Evolutionary conservation across 2,329 filamentous ascomycete species (phyloP).

Genomic region (Tolypocladium paradoxum): DNA sequence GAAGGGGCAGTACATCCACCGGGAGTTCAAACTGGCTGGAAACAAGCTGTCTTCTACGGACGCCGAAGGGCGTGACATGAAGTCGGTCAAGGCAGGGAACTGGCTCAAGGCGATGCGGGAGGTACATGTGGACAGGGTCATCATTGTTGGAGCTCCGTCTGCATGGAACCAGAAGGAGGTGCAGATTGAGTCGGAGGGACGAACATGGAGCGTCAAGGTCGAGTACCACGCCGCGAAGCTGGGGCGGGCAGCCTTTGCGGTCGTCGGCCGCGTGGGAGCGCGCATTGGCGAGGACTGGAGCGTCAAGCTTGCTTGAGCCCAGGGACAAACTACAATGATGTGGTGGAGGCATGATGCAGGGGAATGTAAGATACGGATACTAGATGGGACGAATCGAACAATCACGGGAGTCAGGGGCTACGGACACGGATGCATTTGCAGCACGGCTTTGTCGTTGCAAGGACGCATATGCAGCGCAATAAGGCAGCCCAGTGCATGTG

Average conservation of each 20-base stretch:
- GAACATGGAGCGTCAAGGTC: slow-evolving; percentile 46
- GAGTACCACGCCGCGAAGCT: slow-evolving; percentile 43
- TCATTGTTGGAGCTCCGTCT: slow-evolving; percentile 69
- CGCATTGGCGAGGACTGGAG: slow-evolving; percentile 45
- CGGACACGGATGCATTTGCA: too few relatives aligned
- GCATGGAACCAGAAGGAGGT: slow-evolving; percentile 58
- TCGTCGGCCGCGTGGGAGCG: slow-evolving; percentile 39
- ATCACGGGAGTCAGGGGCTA: background rate
- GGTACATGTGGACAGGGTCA: slow-evolving; percentile 72
- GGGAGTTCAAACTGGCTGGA: slow-evolving; percentile 57
- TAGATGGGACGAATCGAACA: background rate
- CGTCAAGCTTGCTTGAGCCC: slow-evolving; percentile 19
- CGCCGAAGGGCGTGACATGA: slow-evolving; percentile 41
- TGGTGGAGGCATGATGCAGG: background rate
- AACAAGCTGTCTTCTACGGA: slow-evolving; percentile 60
- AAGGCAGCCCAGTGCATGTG: too few relatives aligned
- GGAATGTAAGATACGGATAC: background rate
- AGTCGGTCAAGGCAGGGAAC: slow-evolving; percentile 47
- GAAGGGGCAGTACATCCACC: slow-evolving; percentile 78
- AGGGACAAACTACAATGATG: too few relatives aligned
- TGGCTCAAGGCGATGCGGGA: slow-evolving; percentile 72
- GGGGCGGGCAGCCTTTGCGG: slow-evolving; percentile 38
- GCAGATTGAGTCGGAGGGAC: slow-evolving; percentile 41
- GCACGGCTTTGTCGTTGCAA: too few relatives aligned
- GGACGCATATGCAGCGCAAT: too few relatives aligned